Percentiles rank a stretch among this genome's conserved stretches.
phyloP scores from a whole-genome alignment of 2,329 filamentous ascomycete species.

The Phaeomoniella chlamydospora region DNA sequence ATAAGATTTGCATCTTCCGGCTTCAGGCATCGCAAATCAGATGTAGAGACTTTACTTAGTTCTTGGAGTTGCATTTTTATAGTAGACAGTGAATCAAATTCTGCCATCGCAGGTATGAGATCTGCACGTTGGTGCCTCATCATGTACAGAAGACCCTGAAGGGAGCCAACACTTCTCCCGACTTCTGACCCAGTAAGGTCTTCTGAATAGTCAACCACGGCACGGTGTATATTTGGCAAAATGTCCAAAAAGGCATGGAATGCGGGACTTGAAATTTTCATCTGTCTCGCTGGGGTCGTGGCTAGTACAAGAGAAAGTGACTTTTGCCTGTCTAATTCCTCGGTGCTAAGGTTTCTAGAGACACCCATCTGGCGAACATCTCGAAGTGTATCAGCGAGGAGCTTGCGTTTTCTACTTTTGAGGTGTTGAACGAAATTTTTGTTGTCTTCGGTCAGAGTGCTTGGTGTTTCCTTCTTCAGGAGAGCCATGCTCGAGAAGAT shows the following conservation, averaged over 20 bases:
- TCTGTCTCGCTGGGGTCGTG: conserved; percentile 25
- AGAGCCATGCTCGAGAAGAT: conserved; percentile 55
- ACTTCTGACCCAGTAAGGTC: conserved; percentile 75
- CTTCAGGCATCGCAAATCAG: neutral
- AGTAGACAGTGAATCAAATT: conserved; percentile 13
- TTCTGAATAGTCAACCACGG: conserved; percentile 60
- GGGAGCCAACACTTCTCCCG: conserved; percentile 60
- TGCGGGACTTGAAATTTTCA: conserved; percentile 43
- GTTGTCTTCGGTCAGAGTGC: conserved; percentile 71
- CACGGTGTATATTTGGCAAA: conserved; percentile 51
- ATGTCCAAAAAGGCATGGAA: conserved; percentile 70
- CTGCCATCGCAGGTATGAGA: conserved; percentile 17
- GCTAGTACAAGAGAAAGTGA: conserved; percentile 58
- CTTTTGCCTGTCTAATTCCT: conserved; percentile 58
- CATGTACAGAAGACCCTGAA: conserved; percentile 67
- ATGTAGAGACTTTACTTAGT: neutral
- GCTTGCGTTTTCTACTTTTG: conserved; percentile 75
- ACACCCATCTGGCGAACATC: conserved; percentile 80
- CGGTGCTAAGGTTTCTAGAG: conserved; percentile 62
- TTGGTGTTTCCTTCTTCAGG: conserved; percentile 71
- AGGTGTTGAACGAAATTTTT: conserved; percentile 73
- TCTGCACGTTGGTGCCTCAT: conserved; percentile 22
- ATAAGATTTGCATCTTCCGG: neutral
- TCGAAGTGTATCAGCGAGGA: conserved; percentile 80
- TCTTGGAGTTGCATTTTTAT: neutral